phyloP scores from a whole-genome alignment of 1,284 basidiomycete genomes.

The Exobasidium cylindrosporum region DNA sequence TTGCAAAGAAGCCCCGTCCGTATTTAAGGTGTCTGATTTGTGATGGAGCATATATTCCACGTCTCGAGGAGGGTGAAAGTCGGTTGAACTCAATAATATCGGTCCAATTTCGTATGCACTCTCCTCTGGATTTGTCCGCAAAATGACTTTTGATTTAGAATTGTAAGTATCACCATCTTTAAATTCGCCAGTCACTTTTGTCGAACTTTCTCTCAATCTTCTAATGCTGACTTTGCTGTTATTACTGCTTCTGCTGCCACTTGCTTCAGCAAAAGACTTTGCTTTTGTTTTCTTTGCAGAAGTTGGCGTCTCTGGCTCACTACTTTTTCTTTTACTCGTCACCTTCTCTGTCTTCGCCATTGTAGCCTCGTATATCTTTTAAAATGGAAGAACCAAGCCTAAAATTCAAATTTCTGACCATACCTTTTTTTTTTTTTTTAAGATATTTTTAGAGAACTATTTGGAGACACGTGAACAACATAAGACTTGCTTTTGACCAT shows the following conservation, averaged over 20 bases:
- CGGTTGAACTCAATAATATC: background rate
- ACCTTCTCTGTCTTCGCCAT: too few species aligned
- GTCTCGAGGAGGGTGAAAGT: background rate
- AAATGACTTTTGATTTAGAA: background rate
- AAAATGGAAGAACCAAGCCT: too few species aligned
- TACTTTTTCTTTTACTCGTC: background rate
- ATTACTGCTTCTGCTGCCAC: background rate
- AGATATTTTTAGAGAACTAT: too few species aligned
- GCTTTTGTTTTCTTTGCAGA: background rate
- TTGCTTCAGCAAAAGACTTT: background rate
- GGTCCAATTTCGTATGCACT: conserved; percentile 4
- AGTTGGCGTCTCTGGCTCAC: background rate
- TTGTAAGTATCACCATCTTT: background rate
- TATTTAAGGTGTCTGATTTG: background rate
- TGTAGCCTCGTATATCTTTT: too few species aligned
- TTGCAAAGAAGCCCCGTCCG: conserved; percentile 15
- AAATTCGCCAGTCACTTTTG: background rate
- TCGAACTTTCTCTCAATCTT: background rate
- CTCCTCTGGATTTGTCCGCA: background rate
- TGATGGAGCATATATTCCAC: background rate
- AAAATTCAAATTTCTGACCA: too few species aligned
- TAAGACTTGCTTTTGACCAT: background rate
- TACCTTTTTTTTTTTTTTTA: too few species aligned
- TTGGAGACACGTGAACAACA: background rate
- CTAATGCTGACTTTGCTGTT: background rate